Evolutionary conservation across 78 protist species (phyloP).

Genomic region (Protostelium mycophagum): DNA sequence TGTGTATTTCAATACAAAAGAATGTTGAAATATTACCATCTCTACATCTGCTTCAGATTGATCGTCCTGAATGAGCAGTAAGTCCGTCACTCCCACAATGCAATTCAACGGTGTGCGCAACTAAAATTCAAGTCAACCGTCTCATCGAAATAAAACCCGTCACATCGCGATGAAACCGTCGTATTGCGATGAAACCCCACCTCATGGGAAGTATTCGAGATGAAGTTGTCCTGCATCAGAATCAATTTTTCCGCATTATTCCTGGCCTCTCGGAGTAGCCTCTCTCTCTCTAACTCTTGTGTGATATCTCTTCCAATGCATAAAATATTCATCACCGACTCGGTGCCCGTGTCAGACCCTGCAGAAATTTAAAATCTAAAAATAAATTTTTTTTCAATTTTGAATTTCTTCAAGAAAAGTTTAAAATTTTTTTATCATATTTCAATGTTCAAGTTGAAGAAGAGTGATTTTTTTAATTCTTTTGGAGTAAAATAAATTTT

Average conservation of each 20-base stretch:
- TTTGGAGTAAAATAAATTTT: no score
- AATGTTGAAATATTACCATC: background rate
- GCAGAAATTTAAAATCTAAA: no score
- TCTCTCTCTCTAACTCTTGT: background rate
- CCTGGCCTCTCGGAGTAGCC: background rate
- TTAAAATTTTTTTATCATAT: no score
- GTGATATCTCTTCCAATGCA: background rate
- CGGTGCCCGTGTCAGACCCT: no score
- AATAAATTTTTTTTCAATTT: no score
- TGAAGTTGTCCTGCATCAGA: background rate
- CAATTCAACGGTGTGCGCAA: background rate
- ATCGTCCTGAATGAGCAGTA: background rate
- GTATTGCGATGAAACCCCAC: no score
- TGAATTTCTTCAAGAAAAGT: no score
- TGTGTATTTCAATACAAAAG: no score
- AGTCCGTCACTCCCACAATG: background rate
- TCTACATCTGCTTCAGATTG: background rate
- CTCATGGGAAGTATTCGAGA: background rate
- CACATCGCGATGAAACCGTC: no score
- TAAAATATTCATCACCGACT: background rate
- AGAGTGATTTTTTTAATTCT: no score
- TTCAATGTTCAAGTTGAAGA: no score
- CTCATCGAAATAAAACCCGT: background rate
- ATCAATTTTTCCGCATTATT: background rate
- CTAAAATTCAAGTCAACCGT: background rate